phyloP scores from a whole-genome alignment of 2,329 filamentous ascomycete genomes.

The Dothistroma septosporum region DNA sequence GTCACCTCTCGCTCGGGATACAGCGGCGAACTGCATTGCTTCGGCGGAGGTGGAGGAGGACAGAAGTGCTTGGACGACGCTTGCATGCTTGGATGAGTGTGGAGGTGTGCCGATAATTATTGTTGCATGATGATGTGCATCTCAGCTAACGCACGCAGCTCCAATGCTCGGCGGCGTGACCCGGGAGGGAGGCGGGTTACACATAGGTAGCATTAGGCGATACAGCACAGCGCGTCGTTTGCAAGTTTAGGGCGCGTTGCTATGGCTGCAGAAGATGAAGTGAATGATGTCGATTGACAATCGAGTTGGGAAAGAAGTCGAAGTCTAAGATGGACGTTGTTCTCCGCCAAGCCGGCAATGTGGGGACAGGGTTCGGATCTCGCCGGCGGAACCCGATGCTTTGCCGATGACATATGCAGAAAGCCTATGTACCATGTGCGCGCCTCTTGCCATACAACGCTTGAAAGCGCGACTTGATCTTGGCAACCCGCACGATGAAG shows the following conservation, averaged over 20 bases:
- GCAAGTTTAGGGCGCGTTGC: no score
- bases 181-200: not conserved
- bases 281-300: no score
- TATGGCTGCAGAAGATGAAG: no score
- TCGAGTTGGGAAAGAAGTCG: no score
- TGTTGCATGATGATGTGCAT: not conserved
- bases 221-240: no score
- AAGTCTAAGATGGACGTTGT: no score
- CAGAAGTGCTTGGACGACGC: not conserved
- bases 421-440: not conserved
- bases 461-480: not conserved
- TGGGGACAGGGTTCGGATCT: not conserved
- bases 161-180: not conserved
- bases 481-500: conserved; percentile 47
- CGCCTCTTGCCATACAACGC: not conserved
- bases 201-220: not conserved
- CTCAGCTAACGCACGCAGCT: not conserved
- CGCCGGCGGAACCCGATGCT: not conserved
- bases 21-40: conserved; percentile 2
- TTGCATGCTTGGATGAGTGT: not conserved
- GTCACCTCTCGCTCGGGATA: not conserved
- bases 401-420: not conserved
- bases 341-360: not conserved
- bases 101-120: not conserved
- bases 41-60: not conserved